Evolutionary conservation across 2,329 filamentous ascomycete genomes (phyloP), one percentile per base, ranked within the genome.

Genomic region (Trichoderma asperellum): DNA sequence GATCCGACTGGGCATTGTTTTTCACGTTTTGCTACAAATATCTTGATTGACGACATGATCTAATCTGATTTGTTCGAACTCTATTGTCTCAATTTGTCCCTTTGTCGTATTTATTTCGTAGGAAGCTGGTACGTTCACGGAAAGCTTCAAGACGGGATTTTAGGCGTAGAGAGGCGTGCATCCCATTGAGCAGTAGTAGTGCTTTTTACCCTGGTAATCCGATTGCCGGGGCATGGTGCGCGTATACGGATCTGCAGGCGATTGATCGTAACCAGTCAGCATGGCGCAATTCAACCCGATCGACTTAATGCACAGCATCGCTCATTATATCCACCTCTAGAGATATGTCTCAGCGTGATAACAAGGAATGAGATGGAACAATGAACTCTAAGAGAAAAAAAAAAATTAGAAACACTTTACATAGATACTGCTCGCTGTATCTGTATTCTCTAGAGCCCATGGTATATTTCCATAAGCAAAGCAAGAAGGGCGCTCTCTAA

Each of bases 1-100:
- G 37, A 67, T 67, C 40, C 47, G 40, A 37, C 63, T 27, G 43
- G 63, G 63, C 40, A 52, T 29, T 59, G 24, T 21, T 37, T 43
- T n/a, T 43, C 18, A 52, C 18, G 18, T 52, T 55, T 67, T 29
- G 27, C 37, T 59, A 56, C 40, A 52, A 27, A 57, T 57, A 49
- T 49, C 24, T 14, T 37, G 58, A 8, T 24, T 24, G 40, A 37
- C 49, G 55, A 29, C 18, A 34, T 49, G n/a, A 24, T 59, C 29
- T 16, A 49, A 59, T 52, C n/a, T 35, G 40, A 59, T 37, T 67
- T 6, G 29, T 58, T 52, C 24, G 6, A 34, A 32, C 43, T 40
- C 16, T 14, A 43, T 16, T 27, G 3, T 37, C n/a, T 52, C 16
- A 14, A 29, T 7, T 43, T 5, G 0, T 18, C 21, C 37, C 6